Evolutionary conservation across 2,329 filamentous ascomycete genomes (phyloP).

Genomic region (Coleophoma eucalyptorum): DNA sequence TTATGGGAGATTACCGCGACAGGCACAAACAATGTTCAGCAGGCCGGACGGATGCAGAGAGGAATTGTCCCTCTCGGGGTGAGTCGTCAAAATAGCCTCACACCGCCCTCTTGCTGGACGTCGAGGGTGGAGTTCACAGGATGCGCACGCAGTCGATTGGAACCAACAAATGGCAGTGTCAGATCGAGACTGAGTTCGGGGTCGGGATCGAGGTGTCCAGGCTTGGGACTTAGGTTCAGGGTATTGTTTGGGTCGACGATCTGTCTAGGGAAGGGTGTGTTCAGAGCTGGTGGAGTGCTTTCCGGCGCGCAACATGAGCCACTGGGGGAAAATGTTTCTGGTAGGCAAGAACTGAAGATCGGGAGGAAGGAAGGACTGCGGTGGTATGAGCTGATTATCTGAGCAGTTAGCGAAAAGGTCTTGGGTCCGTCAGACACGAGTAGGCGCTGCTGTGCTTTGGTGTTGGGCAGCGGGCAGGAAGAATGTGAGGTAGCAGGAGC

Average conservation of each 20-base stretch:
- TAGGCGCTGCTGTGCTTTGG: too few relatives aligned
- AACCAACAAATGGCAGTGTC: constrained; percentile 1
- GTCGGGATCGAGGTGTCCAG: background rate
- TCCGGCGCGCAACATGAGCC: too few relatives aligned
- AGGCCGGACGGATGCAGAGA: constrained; percentile 12
- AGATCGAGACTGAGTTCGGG: too few relatives aligned
- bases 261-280: constrained; percentile 4
- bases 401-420: background rate
- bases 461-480: background rate
- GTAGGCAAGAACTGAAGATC: background rate
- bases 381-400: constrained; percentile 20
- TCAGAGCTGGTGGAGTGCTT: too few relatives aligned
- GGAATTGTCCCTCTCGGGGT: constrained; percentile 3
- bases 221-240: constrained; percentile 3
- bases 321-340: background rate
- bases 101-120: constrained; percentile 1
- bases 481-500: background rate
- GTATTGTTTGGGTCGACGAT: constrained; percentile 4
- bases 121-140: background rate
- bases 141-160: background rate
- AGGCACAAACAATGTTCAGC: constrained; percentile 2
- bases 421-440: background rate
- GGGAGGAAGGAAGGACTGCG: constrained; percentile 4
- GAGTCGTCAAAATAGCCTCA: constrained; percentile 17
- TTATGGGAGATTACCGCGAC: constrained; percentile 30